phyloP scores from a whole-genome alignment of 208 protist species.

The Wallacemonas sp. region DNA sequence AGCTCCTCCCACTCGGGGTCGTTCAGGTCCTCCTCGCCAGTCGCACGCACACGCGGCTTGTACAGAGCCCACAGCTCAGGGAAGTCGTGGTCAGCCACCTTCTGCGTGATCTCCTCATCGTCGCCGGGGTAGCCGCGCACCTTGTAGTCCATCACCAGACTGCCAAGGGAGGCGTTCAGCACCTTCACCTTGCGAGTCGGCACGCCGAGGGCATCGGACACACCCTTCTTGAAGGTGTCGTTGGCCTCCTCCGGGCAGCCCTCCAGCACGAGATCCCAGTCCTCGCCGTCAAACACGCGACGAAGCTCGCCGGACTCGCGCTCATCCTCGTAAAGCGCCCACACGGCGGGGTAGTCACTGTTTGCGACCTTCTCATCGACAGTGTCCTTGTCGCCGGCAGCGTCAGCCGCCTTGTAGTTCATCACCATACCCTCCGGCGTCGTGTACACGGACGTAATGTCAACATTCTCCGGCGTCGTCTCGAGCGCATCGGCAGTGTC shows the following conservation, averaged over 20 bases:
- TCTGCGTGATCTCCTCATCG: conserved; percentile 2
- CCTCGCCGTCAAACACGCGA: conserved; percentile 16
- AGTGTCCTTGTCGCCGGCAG: background rate
- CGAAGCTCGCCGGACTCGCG: conserved; percentile 38
- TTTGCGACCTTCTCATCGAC: conserved; percentile 13
- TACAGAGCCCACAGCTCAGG: conserved; percentile 7
- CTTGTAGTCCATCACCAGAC: conserved; percentile 16
- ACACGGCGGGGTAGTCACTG: conserved; percentile 35
- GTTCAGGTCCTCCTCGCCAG: background rate
- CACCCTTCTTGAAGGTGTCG: conserved; percentile 34
- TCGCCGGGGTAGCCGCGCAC: conserved; percentile 6
- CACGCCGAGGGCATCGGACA: conserved; percentile 16
- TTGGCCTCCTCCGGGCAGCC: conserved; percentile 32
- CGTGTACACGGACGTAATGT: conserved; percentile 17
- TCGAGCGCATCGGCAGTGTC: conserved; percentile 25
- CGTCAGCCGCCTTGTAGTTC: conserved; percentile 20
- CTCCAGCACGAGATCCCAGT: conserved; percentile 30
- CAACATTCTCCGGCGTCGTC: conserved; percentile 6
- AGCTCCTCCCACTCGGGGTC: conserved; percentile 14
- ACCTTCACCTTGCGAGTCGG: conserved; percentile 20
- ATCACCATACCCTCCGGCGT: conserved; percentile 14
- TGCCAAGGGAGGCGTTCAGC: background rate
- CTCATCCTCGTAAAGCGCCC: conserved; percentile 17
- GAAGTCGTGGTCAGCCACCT: conserved; percentile 7
- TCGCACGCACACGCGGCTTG: background rate